Evolutionary conservation across 306 rosid genomes (phyloP), one percentile per base, ranked within the genome.

Genomic region (Cucurbita maxima): DNA sequence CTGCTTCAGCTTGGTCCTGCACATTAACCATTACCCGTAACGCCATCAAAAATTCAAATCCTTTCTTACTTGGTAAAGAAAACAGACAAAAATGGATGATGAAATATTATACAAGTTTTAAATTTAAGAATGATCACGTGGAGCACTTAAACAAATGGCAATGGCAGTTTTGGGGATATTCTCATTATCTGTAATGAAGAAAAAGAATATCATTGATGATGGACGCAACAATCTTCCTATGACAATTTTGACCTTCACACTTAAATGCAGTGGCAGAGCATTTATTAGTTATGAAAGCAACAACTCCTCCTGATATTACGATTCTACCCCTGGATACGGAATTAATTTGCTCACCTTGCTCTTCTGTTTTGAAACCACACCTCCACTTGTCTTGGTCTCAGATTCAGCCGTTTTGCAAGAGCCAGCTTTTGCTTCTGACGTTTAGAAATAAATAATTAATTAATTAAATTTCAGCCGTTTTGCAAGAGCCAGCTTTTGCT

Each of bases 321-420:
- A 16, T 70, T 70, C 47, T 70, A 70, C 10, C 74, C 74, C 30
- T 34, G 57, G 57, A 34, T 30, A 12, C 19, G 10, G 36, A 50
- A 71, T 52, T 6, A 48, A 70, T 14, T 54, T 73, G 9, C 90
- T 86, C 77, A 90, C 97, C 97, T 86, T 85, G 97, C 96, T 82
- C 97, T 86, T 61, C 96, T 76, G 87, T 90, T 94, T 77, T 94
- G 98, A 76, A 94, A 94, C 97, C 98, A 94, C 82, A 94, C 98
- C 83, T 90, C 98, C 85, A 94, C 96, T 79, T 94, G 98, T 59
- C 98, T 87, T 1, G 97, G 85, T 76, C 79, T 84, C 82, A 94
- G 87, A 83, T 81, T 89, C 96, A 94, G 76, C 58, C 78, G 89
- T 79, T 84, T 84, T 14, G 97, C 97, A 87, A 94, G 81, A 41